Evolutionary conservation across 768 basidiomycete genomes (phyloP).

Genomic region (Suillus clintonianus): DNA sequence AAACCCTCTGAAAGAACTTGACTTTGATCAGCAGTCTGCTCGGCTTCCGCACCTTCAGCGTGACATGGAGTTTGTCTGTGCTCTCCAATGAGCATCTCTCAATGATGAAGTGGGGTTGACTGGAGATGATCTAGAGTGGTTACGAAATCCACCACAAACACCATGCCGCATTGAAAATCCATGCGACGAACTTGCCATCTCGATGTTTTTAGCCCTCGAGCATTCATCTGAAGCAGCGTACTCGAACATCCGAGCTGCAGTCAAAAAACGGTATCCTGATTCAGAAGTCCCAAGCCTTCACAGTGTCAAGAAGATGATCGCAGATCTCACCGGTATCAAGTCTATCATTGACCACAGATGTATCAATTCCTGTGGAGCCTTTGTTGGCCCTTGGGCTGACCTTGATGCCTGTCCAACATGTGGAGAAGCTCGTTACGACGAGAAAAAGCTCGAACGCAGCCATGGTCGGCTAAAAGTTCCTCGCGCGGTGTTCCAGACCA

Average conservation of each 20-base stretch:
- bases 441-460: neutral
- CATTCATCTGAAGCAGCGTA: conserved; percentile 11
- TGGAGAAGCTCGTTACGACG: conserved; percentile 25
- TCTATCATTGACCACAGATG: conserved; percentile 39
- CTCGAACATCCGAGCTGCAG: neutral
- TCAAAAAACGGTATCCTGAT: neutral
- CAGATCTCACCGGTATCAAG: conserved; percentile 1
- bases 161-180: conserved; percentile 4
- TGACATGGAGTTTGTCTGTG: conserved; percentile 3
- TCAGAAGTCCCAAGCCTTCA: neutral
- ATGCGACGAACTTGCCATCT: conserved; percentile 3
- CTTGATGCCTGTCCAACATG: conserved; percentile 18
- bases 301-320: neutral
- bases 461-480: conserved; percentile 9
- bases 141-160: conserved; percentile 5
- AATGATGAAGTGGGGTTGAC: conserved; percentile 2
- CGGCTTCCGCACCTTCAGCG: neutral
- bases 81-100: neutral
- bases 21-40: neutral
- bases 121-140: neutral
- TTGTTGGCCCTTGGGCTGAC: conserved; percentile 19
- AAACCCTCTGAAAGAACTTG: neutral
- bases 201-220: conserved; percentile 7
- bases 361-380: conserved; percentile 26
- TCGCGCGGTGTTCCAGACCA: conserved; percentile 27